Conservation (phyloP, 1,284 basidiomycete species). For the Coniophora puteana region DNA sequence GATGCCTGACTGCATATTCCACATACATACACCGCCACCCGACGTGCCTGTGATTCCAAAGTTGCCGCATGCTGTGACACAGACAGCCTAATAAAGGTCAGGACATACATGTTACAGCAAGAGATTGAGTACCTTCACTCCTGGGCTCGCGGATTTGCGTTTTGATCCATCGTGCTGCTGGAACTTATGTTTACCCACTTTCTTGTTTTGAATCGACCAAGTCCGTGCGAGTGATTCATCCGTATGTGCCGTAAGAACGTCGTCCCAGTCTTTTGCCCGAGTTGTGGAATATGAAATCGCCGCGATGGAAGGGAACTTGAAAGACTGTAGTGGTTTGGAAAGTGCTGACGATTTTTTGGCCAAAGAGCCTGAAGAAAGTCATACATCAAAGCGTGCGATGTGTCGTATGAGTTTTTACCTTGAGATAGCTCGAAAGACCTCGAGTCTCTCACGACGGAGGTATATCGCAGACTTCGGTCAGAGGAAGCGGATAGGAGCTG, state of each 20-base stretch:
- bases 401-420: no score
- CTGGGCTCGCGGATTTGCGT: conserved; percentile 48
- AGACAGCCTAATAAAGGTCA: conserved; percentile 58
- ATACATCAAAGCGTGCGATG: background rate
- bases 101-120: conserved; percentile 3
- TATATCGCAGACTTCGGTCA: conserved; percentile 87
- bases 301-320: conserved; percentile 81
- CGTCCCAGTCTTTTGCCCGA: conserved; percentile 95
- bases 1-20: conserved; percentile 96
- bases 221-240: conserved; percentile 80
- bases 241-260: conserved; percentile 86
- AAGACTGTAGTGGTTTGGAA: conserved; percentile 73
- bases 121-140: conserved; percentile 53
- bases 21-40: conserved; percentile 78
- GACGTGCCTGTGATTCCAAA: conserved; percentile 87
- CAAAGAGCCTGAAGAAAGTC: conserved; percentile 59
- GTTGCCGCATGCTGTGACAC: conserved; percentile 94
- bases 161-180: conserved; percentile 44
- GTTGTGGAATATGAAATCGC: conserved; percentile 78
- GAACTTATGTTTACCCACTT: conserved; percentile 72
- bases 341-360: conserved; percentile 80
- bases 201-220: conserved; percentile 85
- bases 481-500: conserved; percentile 85
- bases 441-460: conserved; percentile 91
- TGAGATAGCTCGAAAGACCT: conserved; percentile 94